Evolutionary conservation across 169 alveolate species (phyloP).

Genomic region (Cryptosporidium muris): DNA sequence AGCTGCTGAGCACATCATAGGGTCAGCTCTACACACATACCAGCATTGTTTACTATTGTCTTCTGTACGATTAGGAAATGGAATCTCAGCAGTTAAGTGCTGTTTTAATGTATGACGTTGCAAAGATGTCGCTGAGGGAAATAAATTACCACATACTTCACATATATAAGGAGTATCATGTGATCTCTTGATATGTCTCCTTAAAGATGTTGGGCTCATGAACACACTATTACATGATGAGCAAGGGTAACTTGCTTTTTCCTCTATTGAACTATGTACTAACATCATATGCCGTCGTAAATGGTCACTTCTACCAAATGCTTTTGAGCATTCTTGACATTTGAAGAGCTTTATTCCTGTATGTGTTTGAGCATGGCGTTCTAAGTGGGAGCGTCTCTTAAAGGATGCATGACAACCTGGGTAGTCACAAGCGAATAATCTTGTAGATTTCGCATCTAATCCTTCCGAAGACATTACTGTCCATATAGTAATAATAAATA

Average conservation of each 20-base stretch:
- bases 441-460: conserved; percentile 71
- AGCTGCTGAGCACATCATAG: conserved; percentile 69
- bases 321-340: conserved; percentile 70
- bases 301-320: conserved; percentile 71
- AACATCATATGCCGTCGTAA: conserved; percentile 70
- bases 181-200: conserved; percentile 68
- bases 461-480: conserved; percentile 72
- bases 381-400: conserved; percentile 69
- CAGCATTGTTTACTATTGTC: conserved; percentile 66
- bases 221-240: conserved; percentile 65
- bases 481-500: conserved; percentile 51
- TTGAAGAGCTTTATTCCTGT: conserved; percentile 68
- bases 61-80: conserved; percentile 70
- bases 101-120: conserved; percentile 70
- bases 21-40: conserved; percentile 72
- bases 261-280: conserved; percentile 67
- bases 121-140: conserved; percentile 69
- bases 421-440: conserved; percentile 71
- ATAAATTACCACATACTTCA: conserved; percentile 67
- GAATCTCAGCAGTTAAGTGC: conserved; percentile 72
- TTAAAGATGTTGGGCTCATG: conserved; percentile 67
- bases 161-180: conserved; percentile 71
- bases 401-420: conserved; percentile 72
- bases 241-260: conserved; percentile 69
- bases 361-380: conserved; percentile 72